Conservation (phyloP, 371 early-diverging fungal species). For the Circinella umbellata region DNA sequence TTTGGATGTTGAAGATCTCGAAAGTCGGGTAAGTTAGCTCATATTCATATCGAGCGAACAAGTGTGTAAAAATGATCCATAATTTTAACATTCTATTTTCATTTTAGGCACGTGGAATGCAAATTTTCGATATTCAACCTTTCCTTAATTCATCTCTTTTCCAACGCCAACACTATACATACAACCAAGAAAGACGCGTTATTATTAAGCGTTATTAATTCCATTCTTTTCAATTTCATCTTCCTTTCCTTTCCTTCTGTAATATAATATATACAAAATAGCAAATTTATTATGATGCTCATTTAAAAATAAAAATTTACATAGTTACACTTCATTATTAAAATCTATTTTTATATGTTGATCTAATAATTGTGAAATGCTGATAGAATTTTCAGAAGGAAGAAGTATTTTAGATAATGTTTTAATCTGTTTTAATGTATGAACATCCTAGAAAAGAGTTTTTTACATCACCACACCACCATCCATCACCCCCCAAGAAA, state of each 20-base stretch:
- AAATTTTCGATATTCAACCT: constrained; percentile 67
- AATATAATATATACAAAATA: background rate
- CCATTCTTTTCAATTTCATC: constrained; percentile 9
- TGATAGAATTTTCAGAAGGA: background rate
- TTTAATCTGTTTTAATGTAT: constrained; percentile 7
- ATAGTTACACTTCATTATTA: background rate
- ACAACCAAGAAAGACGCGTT: constrained; percentile 40
- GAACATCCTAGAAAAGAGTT: background rate
- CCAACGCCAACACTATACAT: constrained; percentile 40
- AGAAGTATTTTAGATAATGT: constrained; percentile 12
- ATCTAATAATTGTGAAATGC: background rate
- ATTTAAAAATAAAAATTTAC: background rate
- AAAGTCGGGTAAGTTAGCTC: constrained; percentile 36
- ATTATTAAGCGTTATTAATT: constrained; percentile 36
- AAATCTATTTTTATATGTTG: background rate
- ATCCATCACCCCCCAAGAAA: no score
- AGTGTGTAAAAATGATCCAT: background rate
- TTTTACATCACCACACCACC: background rate
- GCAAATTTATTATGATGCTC: background rate
- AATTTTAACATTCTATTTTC: background rate
- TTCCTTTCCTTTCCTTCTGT: background rate
- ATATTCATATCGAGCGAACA: background rate
- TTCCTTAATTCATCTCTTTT: constrained; percentile 61
- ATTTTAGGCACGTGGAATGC: constrained; percentile 54
- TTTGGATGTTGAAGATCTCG: constrained; percentile 69